Evolutionary conservation across 805 yeast genomes (phyloP).

Genomic region (Komagataella kurtzmanii): DNA sequence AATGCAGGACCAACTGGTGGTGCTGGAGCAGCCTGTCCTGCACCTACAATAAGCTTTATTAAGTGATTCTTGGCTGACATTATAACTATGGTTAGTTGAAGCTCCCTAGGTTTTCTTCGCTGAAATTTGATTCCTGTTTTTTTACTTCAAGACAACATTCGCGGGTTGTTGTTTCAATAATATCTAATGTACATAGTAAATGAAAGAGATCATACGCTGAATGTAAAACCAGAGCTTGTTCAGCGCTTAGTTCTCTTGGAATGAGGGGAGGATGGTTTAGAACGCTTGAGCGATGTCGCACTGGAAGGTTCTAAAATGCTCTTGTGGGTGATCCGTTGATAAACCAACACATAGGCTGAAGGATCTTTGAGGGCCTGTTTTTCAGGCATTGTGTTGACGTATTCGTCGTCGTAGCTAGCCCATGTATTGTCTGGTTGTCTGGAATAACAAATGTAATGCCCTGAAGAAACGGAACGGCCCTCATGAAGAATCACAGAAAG

Average conservation of each 20-base stretch:
- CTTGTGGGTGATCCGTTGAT: constrained; percentile 63
- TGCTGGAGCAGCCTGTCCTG: constrained; percentile 96
- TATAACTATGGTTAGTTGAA: not conserved
- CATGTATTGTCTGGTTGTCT: constrained; percentile 86
- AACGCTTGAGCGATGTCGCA: not conserved
- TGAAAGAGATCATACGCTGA: not conserved
- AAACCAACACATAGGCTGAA: constrained; percentile 81
- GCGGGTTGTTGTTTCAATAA: not conserved
- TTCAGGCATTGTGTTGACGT: constrained; percentile 60
- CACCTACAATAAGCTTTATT: constrained; percentile 86
- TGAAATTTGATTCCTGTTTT: not conserved
- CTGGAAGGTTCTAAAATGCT: constrained; percentile 3
- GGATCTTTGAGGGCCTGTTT: constrained; percentile 69
- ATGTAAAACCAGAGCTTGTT: not conserved
- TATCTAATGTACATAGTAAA: not conserved
- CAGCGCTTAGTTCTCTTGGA: not conserved
- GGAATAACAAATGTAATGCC: constrained; percentile 87
- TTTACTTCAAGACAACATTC: not conserved
- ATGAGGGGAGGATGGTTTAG: not conserved
- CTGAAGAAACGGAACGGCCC: constrained; percentile 84
- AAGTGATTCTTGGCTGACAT: constrained; percentile 33
- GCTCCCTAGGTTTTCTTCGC: not conserved
- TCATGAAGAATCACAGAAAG: constrained; percentile 84
- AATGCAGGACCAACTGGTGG: constrained; percentile 99
- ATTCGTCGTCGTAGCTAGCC: constrained; percentile 93